phyloP scores from a whole-genome alignment of 371 early-diverging fungal genomes.

The Mortierella sp. region DNA sequence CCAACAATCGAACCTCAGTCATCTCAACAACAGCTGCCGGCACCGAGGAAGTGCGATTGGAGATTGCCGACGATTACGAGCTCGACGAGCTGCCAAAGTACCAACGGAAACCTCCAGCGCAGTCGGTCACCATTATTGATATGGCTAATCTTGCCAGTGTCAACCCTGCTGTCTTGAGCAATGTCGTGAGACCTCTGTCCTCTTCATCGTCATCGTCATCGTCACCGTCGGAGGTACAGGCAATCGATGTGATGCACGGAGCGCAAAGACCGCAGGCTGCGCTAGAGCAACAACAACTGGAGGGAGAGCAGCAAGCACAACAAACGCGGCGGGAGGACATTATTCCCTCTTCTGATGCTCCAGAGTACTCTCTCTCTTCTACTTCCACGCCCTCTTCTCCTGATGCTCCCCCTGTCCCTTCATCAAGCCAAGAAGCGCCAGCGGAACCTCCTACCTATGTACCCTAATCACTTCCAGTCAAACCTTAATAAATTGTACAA shows the following conservation, averaged over 20 bases:
- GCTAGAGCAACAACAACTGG: not conserved
- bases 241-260: not conserved
- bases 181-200: conserved; percentile 11
- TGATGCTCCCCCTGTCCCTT: not conserved
- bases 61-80: conserved; percentile 4
- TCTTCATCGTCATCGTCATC: not conserved
- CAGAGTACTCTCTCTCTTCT: not conserved
- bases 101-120: conserved; percentile 28
- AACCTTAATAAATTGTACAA: not conserved
- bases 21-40: not conserved
- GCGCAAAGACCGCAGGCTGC: not conserved
- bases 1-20: conserved; percentile 10
- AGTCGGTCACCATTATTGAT: conserved; percentile 39
- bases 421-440: not conserved
- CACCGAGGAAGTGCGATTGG: not conserved
- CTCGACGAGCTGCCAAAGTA: conserved; percentile 35
- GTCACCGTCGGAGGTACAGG: not conserved
- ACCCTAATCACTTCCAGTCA: not conserved
- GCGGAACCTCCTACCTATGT: conserved; percentile 21
- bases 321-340: not conserved
- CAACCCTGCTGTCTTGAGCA: conserved; percentile 20
- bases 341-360: not conserved
- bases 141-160: conserved; percentile 29
- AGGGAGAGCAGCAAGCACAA: not conserved
- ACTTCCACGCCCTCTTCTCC: not conserved